A percentile compares a stretch with the other conserved stretches of the same genome.
Conservation (phyloP, 1,284 basidiomycete species). For the Agaricales sp. region DNA sequence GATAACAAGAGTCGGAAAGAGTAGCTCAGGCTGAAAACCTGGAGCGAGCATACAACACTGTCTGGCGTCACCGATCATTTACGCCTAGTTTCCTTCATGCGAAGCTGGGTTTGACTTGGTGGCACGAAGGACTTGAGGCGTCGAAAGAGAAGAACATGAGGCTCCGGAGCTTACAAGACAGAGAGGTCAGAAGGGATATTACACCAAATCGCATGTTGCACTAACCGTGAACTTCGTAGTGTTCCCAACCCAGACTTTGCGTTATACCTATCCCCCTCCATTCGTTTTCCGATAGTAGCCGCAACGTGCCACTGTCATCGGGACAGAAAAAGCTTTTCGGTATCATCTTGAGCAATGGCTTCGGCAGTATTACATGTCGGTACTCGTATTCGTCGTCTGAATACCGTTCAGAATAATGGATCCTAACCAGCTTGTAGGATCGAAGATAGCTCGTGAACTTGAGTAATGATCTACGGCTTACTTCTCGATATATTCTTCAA, state of each 20-base stretch:
- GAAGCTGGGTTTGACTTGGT: conserved; percentile 28
- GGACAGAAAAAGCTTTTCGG: conserved; percentile 76
- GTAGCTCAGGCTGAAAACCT: no score
- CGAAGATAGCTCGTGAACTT: conserved; percentile 7
- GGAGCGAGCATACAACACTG: not conserved
- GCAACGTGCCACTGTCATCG: conserved; percentile 70
- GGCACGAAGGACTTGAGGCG: conserved; percentile 54
- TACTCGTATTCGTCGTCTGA: conserved; percentile 80
- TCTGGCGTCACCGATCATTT: conserved; percentile 15
- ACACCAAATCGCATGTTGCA: conserved; percentile 7
- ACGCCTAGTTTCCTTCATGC: conserved; percentile 28
- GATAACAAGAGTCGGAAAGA: no score
- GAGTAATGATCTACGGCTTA: conserved; percentile 18
- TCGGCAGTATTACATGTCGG: conserved; percentile 87
- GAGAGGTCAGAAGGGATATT: not conserved
- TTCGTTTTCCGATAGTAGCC: conserved; percentile 78
- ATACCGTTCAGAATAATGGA: conserved; percentile 79
- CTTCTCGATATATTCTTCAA: conserved; percentile 65
- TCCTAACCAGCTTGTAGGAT: conserved; percentile 31
- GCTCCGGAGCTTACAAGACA: conserved; percentile 67
- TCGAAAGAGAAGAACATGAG: conserved; percentile 76
- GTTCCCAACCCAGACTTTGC: conserved; percentile 94
- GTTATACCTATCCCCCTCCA: conserved; percentile 96
- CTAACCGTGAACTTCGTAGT: conserved; percentile 93
- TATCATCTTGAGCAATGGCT: conserved; percentile 78